Evolutionary conservation across 2,329 filamentous ascomycete genomes (phyloP).

Genomic region (Diaporthe vexans): DNA sequence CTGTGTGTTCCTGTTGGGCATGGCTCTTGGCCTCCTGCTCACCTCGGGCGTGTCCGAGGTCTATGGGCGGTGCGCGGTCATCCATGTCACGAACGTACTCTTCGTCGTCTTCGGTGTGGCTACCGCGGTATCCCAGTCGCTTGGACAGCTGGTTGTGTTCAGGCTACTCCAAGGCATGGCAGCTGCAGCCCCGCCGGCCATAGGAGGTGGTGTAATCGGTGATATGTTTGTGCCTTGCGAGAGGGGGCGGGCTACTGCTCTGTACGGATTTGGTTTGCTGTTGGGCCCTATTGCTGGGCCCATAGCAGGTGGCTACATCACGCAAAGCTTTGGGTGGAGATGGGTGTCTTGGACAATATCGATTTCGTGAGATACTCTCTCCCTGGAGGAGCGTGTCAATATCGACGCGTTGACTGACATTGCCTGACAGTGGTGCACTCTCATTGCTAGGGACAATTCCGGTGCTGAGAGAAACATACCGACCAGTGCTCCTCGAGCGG

Average conservation of each 20-base stretch:
- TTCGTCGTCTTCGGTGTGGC: neutral
- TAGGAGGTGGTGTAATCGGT: neutral
- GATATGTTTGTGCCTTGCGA: constrained; percentile 3
- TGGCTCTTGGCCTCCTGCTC: neutral
- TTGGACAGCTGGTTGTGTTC: neutral
- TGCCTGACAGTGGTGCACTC: neutral
- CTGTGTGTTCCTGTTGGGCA: neutral
- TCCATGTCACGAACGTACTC: neutral
- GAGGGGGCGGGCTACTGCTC: neutral
- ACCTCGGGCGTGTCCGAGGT: neutral
- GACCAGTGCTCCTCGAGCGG: neutral
- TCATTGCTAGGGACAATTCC: neutral
- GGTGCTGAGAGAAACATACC: neutral
- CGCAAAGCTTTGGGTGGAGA: neutral
- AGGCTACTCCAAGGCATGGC: neutral
- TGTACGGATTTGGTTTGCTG: neutral
- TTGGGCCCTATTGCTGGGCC: neutral
- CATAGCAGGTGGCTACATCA: neutral
- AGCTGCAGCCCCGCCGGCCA: neutral
- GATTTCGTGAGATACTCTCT: neutral
- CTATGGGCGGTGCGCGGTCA: neutral
- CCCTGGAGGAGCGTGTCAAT: rapidly evolving
- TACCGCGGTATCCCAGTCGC: neutral
- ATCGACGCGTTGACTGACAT: neutral
- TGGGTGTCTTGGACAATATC: neutral